phyloP scores from a whole-genome alignment of 2,329 filamentous ascomycete genomes.

The Colletotrichum truncatum region DNA sequence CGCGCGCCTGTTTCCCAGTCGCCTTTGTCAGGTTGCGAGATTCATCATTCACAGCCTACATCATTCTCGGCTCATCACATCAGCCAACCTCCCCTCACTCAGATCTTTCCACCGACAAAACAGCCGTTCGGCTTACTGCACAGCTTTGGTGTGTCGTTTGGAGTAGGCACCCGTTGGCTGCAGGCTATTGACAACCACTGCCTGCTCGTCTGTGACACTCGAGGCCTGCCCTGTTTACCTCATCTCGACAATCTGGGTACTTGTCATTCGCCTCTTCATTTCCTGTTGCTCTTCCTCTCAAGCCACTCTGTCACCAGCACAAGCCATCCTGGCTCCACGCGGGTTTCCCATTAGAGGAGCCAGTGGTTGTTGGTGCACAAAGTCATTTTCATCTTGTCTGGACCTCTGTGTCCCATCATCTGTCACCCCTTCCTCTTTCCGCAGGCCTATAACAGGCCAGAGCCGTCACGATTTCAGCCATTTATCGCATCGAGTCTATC shows the following conservation, averaged over 20 bases:
- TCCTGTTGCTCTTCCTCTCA: conserved; percentile 25
- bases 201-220: conserved; percentile 1
- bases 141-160: conserved; percentile 1
- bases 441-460: conserved; percentile 44
- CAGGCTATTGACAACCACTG: conserved; percentile 7
- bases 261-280: neutral
- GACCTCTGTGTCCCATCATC: conserved; percentile 2
- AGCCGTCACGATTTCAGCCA: conserved; percentile 59
- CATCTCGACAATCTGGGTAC: conserved; percentile 19
- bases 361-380: conserved; percentile 18
- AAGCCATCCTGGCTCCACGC: conserved; percentile 14
- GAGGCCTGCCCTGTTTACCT: conserved; percentile 19
- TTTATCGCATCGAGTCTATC: conserved; percentile 61
- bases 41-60: neutral
- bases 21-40: neutral
- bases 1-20: neutral
- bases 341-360: conserved; percentile 10
- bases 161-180: conserved; percentile 9
- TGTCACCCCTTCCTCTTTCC: conserved; percentile 39
- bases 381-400: conserved; percentile 8
- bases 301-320: conserved; percentile 4
- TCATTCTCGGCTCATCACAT: neutral
- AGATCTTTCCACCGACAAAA: neutral
- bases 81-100: neutral
- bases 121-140: conserved; percentile 11